Conservation (phyloP, 208 protist genomes). For the Acanthamoeba rhysodes region DNA sequence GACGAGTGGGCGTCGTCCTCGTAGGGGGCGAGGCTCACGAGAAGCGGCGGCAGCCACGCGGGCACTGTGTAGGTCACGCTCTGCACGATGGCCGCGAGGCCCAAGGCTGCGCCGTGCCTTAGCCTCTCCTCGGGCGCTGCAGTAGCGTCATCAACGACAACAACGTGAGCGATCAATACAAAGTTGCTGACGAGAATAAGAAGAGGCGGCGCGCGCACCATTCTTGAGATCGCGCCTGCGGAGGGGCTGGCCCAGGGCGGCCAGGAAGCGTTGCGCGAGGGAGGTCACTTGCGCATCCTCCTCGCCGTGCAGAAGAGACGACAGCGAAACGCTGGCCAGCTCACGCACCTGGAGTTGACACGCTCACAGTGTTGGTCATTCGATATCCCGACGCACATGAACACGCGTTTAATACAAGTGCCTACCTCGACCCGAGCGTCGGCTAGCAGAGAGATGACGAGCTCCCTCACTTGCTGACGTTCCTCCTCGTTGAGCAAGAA, state of each 20-base stretch:
- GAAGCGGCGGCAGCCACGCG: slow-evolving; percentile 33
- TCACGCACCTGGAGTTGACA: background rate
- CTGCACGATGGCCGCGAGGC: slow-evolving; percentile 35
- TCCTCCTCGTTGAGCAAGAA: slow-evolving; percentile 9
- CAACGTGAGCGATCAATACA: no score
- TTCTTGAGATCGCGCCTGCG: background rate
- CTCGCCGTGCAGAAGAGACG: background rate
- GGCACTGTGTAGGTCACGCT: slow-evolving; percentile 40
- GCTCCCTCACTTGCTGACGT: background rate
- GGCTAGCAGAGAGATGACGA: slow-evolving; percentile 18
- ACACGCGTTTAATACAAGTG: no score
- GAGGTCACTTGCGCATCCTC: background rate
- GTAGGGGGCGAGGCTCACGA: slow-evolving; percentile 14
- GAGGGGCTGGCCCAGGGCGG: background rate
- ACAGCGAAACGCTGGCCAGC: slow-evolving; percentile 11
- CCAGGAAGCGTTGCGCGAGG: background rate
- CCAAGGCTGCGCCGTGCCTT: slow-evolving; percentile 32
- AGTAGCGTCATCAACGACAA: no score
- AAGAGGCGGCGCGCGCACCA: background rate
- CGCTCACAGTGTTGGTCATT: no score
- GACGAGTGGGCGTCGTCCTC: slow-evolving; percentile 37
- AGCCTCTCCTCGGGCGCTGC: background rate
- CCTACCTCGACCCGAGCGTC: slow-evolving; percentile 37
- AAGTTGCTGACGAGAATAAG: no score
- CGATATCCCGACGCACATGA: no score